Evolutionary conservation across 176 grass and related monocot genomes (phyloP).

Genomic region (Avena eriantha): DNA sequence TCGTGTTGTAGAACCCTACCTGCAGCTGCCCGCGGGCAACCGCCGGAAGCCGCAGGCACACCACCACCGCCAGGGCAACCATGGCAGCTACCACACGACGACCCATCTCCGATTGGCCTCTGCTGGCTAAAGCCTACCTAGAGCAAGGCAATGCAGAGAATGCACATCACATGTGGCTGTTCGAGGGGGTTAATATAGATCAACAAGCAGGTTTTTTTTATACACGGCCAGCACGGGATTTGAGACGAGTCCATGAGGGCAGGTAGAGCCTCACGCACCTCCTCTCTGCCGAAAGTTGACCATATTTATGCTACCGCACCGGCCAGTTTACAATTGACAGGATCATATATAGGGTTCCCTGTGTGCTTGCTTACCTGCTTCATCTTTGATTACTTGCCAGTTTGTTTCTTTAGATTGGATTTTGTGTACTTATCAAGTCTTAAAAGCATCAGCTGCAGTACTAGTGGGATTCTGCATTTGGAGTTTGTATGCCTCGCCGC

Average conservation of each 20-base stretch:
- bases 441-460: no score
- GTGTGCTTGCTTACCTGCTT: background rate
- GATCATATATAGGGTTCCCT: background rate
- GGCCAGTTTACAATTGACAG: background rate
- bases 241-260: background rate
- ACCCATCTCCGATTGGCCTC: background rate
- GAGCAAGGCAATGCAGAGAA: background rate
- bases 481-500: background rate
- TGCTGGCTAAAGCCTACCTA: background rate
- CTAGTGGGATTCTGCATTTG: background rate
- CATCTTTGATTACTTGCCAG: background rate
- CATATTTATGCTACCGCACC: background rate
- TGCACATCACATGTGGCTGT: background rate
- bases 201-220: background rate
- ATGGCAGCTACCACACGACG: background rate
- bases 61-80: background rate
- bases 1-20: conserved; percentile 25
- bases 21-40: conserved; percentile 2
- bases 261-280: background rate
- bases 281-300: background rate
- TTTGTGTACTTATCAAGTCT: no score
- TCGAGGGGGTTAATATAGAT: background rate
- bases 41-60: conserved; percentile 21
- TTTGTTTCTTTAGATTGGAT: background rate
- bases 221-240: background rate